These are phyloP conservation scores for Candida mesenterica DNA, from an alignment of 1,139 yeast species.

Conservation along the genomic window DNA sequence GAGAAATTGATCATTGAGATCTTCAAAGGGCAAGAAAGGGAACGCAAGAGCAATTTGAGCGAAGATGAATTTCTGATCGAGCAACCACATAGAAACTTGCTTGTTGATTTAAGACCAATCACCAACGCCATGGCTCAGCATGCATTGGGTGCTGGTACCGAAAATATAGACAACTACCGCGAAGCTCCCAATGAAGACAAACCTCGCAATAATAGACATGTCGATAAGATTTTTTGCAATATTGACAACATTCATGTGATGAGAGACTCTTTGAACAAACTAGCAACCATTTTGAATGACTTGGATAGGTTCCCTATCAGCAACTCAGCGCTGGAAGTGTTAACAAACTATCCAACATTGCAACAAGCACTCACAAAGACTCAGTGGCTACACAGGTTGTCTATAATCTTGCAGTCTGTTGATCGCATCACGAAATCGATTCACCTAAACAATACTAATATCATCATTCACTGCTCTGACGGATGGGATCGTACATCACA, in stretches of 20 bases:
- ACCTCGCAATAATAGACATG: constrained; percentile 19
- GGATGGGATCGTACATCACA: constrained; percentile 99
- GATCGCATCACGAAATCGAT: constrained; percentile 77
- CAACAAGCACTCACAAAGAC: constrained; percentile 57
- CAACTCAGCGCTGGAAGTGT: constrained; percentile 40
- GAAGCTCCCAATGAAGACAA: constrained; percentile 12
- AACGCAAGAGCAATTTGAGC: constrained; percentile 20
- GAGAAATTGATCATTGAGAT: constrained; percentile 77
- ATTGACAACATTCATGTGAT: constrained; percentile 95
- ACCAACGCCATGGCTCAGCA: constrained; percentile 97
- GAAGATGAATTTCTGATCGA: constrained; percentile 24
- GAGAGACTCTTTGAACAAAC: constrained; percentile 74
- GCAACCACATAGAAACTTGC: constrained; percentile 60
- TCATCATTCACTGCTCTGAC: constrained; percentile 90
- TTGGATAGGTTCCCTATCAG: constrained; percentile 54
- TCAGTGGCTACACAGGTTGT: constrained; percentile 77
- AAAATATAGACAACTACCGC: constrained; percentile 81
- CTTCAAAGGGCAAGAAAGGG: constrained; percentile 49
- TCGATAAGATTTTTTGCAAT: constrained; percentile 73
- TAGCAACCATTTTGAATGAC: constrained; percentile 62
- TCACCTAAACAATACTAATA: constrained; percentile 77
- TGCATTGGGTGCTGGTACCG: constrained; percentile 96
- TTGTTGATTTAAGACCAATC: constrained; percentile 88
- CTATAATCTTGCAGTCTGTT: constrained; percentile 70
- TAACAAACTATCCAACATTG: constrained; percentile 25